phyloP scores from a whole-genome alignment of 2,329 filamentous ascomycete genomes.

The Colletotrichum lentis region DNA sequence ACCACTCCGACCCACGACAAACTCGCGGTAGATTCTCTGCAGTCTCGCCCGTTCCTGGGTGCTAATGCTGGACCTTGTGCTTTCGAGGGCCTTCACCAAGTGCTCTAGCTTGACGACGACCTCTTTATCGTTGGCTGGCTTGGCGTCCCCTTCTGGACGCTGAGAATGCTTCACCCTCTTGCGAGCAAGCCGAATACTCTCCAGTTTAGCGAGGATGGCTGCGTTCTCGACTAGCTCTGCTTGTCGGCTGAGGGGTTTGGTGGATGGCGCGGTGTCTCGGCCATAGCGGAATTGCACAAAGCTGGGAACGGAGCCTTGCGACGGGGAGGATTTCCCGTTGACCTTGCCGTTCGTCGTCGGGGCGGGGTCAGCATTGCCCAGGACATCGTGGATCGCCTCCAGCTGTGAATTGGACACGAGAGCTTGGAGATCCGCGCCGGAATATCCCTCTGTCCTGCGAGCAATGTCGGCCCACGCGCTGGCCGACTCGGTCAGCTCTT shows the following conservation, averaged over 20 bases:
- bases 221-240: constrained; percentile 76
- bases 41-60: constrained; percentile 77
- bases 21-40: constrained; percentile 86
- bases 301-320: constrained; percentile 53
- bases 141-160: constrained; percentile 43
- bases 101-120: constrained; percentile 88
- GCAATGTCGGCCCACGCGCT: constrained; percentile 77
- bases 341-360: constrained; percentile 49
- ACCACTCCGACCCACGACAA: constrained; percentile 89
- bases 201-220: constrained; percentile 81
- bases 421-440: constrained; percentile 92
- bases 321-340: constrained; percentile 41
- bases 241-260: constrained; percentile 56
- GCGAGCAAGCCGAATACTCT: constrained; percentile 77
- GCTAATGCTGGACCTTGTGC: constrained; percentile 84
- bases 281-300: constrained; percentile 90
- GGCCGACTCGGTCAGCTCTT: constrained; percentile 66
- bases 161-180: constrained; percentile 54
- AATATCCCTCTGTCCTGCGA: constrained; percentile 83
- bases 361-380: constrained; percentile 63
- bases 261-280: constrained; percentile 57
- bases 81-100: constrained; percentile 77
- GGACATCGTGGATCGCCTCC: constrained; percentile 93
- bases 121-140: constrained; percentile 61
- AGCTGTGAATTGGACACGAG: constrained; percentile 96